Percentiles rank a stretch among this genome's conserved stretches.
These are phyloP conservation scores for Truncatella angustata DNA, from an alignment of 2,329 filamentous ascomycete species.

Conservation along the genomic window DNA sequence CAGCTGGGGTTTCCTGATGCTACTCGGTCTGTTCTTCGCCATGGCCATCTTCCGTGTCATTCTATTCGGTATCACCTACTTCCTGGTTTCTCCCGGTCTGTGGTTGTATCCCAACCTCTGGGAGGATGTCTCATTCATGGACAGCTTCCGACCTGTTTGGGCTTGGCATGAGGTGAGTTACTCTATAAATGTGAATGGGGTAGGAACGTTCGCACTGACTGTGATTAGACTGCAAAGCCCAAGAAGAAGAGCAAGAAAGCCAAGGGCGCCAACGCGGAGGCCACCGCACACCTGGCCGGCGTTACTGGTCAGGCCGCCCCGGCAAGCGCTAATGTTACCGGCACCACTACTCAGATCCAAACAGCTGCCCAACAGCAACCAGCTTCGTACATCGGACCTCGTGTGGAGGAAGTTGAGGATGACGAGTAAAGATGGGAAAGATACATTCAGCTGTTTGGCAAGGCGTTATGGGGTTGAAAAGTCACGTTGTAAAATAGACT, in stretches of 20 bases:
- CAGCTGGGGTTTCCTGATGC: constrained; percentile 86
- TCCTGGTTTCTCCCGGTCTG: constrained; percentile 78
- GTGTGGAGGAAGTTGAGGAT: constrained; percentile 51
- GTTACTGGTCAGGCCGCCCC: constrained; percentile 52
- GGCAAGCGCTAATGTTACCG: constrained; percentile 54
- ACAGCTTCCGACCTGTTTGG: constrained; percentile 94
- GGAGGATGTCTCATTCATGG: constrained; percentile 97
- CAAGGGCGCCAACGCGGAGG: constrained; percentile 31
- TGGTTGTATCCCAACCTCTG: constrained; percentile 98
- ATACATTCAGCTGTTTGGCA: constrained; percentile 9
- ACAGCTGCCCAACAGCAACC: constrained; percentile 35
- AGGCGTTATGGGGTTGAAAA: constrained; percentile 22
- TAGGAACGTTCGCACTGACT: neutral
- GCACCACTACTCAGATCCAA: constrained; percentile 52
- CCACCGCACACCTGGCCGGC: constrained; percentile 44
- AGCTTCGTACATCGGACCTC: constrained; percentile 46
- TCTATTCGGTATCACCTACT: constrained; percentile 90
- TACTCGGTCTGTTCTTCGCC: constrained; percentile 90
- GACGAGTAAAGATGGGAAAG: constrained; percentile 35
- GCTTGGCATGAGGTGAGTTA: constrained; percentile 89
- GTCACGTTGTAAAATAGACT: neutral
- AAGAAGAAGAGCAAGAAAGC: constrained; percentile 61
- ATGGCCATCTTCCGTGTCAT: constrained; percentile 98
- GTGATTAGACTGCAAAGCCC: constrained; percentile 30
- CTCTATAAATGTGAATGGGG: neutral